These are phyloP conservation scores for Aspergillus carbonarius DNA, from an alignment of 2,329 filamentous ascomycete species.

Conservation along the genomic window DNA sequence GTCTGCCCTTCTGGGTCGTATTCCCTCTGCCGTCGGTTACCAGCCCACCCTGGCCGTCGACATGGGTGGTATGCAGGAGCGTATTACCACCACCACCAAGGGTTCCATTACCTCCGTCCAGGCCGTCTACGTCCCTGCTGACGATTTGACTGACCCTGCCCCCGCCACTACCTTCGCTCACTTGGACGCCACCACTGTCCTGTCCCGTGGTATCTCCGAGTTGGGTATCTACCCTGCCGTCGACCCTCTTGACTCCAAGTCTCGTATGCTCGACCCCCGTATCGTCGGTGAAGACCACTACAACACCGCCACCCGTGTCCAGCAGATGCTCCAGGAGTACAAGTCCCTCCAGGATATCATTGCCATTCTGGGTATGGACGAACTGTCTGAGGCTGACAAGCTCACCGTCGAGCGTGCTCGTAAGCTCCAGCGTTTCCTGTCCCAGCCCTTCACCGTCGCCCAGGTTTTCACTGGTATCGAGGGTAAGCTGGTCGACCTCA, in stretches of 20 bases:
- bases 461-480: constrained; percentile 76
- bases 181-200: constrained; percentile 99
- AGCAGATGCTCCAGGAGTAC: constrained; percentile 99
- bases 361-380: constrained; percentile 99
- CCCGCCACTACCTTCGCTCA: constrained; percentile 99
- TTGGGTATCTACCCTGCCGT: constrained; percentile 99
- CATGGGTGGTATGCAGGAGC: constrained; percentile 99
- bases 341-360: constrained; percentile 99
- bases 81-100: constrained; percentile 99
- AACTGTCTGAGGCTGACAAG: constrained; percentile 98
- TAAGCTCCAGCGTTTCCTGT: constrained; percentile 99
- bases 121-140: constrained; percentile 99
- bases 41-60: constrained; percentile 97
- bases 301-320: constrained; percentile 87
- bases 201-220: constrained; percentile 99
- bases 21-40: constrained; percentile 99
- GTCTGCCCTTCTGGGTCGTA: constrained; percentile 98
- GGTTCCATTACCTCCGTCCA: constrained; percentile 99
- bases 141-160: constrained; percentile 99
- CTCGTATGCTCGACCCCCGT: constrained; percentile 98
- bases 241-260: constrained; percentile 99
- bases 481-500: constrained; percentile 94
- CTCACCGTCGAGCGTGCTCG: constrained; percentile 99
- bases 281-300: constrained; percentile 98
- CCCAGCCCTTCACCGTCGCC: constrained; percentile 93